Conservation (phyloP, 2,329 filamentous ascomycete genomes). For the Ilyonectria destructans region DNA sequence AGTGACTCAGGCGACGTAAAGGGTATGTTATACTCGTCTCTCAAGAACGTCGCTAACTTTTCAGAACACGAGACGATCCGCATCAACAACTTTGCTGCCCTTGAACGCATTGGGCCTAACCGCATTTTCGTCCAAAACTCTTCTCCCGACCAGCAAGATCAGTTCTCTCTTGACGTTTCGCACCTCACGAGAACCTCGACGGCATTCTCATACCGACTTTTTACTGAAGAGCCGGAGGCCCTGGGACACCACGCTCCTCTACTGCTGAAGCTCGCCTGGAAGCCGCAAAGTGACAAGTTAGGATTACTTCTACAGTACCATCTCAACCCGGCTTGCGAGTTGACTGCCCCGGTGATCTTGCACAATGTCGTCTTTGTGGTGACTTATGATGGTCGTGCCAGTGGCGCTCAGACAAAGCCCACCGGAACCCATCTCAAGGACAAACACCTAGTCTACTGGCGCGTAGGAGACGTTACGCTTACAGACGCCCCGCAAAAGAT, state of each 20-base stretch:
- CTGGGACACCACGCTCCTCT: conserved; percentile 78
- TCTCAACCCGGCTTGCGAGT: conserved; percentile 79
- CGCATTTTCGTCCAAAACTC: conserved; percentile 88
- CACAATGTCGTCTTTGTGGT: conserved; percentile 84
- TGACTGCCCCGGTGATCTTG: conserved; percentile 60
- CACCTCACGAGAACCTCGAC: conserved; percentile 82
- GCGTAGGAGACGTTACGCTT: conserved; percentile 81
- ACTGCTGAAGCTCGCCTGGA: conserved; percentile 84
- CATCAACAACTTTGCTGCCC: conserved; percentile 88
- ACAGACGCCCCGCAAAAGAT: conserved; percentile 80
- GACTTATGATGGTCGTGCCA: conserved; percentile 79
- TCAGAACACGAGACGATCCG: conserved; percentile 79
- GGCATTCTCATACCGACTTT: conserved; percentile 94
- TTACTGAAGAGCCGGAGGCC: conserved; percentile 74
- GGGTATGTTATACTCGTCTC: conserved; percentile 60
- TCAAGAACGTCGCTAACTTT: conserved; percentile 16
- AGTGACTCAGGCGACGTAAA: conserved; percentile 62
- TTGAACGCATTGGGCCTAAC: conserved; percentile 95
- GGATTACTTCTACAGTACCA: conserved; percentile 89
- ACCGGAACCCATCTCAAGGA: conserved; percentile 85
- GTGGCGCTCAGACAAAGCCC: conserved; percentile 83
- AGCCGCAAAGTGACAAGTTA: conserved; percentile 87
- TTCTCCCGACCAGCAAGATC: conserved; percentile 77
- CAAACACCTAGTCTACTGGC: conserved; percentile 85
- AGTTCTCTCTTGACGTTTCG: conserved; percentile 83